Evolutionary conservation across 805 yeast genomes (phyloP).

Genomic region (Spathaspora hagerdaliae): DNA sequence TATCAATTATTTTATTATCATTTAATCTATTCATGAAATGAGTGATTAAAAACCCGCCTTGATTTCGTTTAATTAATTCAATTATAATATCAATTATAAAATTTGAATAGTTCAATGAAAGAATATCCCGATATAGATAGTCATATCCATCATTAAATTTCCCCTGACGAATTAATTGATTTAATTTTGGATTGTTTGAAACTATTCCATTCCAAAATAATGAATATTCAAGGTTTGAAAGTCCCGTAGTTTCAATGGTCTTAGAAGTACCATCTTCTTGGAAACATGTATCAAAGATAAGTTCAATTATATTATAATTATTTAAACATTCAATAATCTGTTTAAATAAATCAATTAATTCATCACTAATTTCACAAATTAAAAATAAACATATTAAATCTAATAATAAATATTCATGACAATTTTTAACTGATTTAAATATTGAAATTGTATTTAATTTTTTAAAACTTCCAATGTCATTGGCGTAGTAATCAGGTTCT

Average conservation of each 20-base stretch:
- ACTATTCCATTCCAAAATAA: conserved; percentile 28
- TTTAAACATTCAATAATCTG: conserved; percentile 19
- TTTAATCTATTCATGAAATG: conserved; percentile 40
- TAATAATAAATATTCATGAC: conserved; percentile 27
- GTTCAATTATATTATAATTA: conserved; percentile 17
- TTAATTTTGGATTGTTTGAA: conserved; percentile 14
- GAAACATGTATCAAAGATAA: conserved; percentile 24
- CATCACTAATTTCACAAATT: conserved; percentile 28
- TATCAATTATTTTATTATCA: conserved; percentile 22
- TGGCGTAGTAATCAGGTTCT: neutral
- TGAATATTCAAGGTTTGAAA: conserved; percentile 18
- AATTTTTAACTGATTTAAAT: conserved; percentile 24
- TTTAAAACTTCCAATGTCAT: conserved; percentile 16
- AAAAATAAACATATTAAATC: conserved; percentile 27
- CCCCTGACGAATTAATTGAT: conserved; percentile 12
- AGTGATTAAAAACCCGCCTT: conserved; percentile 38
- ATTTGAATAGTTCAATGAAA: conserved; percentile 8
- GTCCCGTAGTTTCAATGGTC: neutral
- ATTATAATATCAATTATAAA: conserved; percentile 35
- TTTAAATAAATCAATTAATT: conserved; percentile 20
- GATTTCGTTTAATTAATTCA: conserved; percentile 24
- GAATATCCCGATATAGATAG: conserved; percentile 15
- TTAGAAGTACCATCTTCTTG: conserved; percentile 2
- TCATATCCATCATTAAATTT: conserved; percentile 24
- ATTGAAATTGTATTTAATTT: conserved; percentile 20